Evolutionary conservation across 768 basidiomycete species (phyloP).

Genomic region (Dioszegia crocea): DNA sequence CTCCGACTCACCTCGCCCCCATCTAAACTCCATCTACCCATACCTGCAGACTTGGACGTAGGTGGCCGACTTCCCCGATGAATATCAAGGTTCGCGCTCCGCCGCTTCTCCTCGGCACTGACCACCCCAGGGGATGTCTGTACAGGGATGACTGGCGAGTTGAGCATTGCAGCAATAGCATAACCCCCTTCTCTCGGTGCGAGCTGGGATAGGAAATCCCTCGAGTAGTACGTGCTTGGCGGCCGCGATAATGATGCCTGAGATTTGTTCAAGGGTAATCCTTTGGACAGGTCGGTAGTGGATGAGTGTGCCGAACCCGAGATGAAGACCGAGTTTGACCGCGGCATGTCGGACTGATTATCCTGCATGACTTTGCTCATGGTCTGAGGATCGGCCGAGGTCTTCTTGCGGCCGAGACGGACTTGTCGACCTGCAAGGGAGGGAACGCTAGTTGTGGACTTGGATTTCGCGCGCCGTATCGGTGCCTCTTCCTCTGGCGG

Average conservation of each 20-base stretch:
- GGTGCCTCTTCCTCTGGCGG: constrained; percentile 20
- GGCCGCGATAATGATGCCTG: constrained; percentile 14
- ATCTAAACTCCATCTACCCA: constrained; percentile 43
- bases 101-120: constrained; percentile 28
- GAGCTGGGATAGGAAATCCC: constrained; percentile 44
- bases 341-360: background rate
- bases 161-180: constrained; percentile 46
- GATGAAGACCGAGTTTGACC: constrained; percentile 11
- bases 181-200: constrained; percentile 49
- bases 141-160: constrained; percentile 19
- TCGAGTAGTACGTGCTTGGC: constrained; percentile 42
- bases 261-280: constrained; percentile 11
- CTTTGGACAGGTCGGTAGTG: constrained; percentile 23
- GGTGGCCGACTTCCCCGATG: constrained; percentile 8
- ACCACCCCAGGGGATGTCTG: constrained; percentile 5
- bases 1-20: constrained; percentile 46
- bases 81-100: constrained; percentile 15
- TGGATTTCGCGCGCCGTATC: constrained; percentile 14
- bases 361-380: constrained; percentile 5
- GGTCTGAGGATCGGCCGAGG: background rate
- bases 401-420: constrained; percentile 7
- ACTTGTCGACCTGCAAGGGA: constrained; percentile 13
- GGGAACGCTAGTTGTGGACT: constrained; percentile 30
- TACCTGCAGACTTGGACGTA: constrained; percentile 34
- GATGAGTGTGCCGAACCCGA: constrained; percentile 36